Percentiles rank a stretch among this genome's conserved stretches.
These are phyloP conservation scores for Apodospora peruviana DNA, from an alignment of 495 filamentous ascomycete genomes.

Conservation along the genomic window DNA sequence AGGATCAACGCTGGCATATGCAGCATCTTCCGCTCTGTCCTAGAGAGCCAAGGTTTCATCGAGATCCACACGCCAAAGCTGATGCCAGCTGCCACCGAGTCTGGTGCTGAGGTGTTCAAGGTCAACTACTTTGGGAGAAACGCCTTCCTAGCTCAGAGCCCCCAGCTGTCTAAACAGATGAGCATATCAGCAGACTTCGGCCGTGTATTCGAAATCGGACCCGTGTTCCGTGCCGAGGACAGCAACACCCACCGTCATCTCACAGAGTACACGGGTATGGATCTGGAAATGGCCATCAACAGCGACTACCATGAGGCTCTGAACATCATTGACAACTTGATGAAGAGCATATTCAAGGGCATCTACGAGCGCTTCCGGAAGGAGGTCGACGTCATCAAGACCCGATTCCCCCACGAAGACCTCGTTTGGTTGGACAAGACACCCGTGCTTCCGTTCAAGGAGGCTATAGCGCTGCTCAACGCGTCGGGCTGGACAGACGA, in stretches of 20 bases:
- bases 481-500: conserved; percentile 76
- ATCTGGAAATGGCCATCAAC: conserved; percentile 90
- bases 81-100: conserved; percentile 84
- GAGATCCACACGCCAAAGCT: conserved; percentile 94
- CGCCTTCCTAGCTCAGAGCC: conserved; percentile 87
- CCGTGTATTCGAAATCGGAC: conserved; percentile 84
- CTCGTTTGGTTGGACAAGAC: conserved; percentile 75
- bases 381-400: conserved; percentile 62
- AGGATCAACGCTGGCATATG: conserved; percentile 72
- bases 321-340: conserved; percentile 70
- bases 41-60: conserved; percentile 72
- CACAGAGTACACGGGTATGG: conserved; percentile 92
- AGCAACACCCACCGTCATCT: conserved; percentile 95
- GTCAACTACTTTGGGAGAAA: conserved; percentile 87
- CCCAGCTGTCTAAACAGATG: conserved; percentile 94
- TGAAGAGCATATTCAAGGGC: conserved; percentile 82
- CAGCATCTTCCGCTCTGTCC: conserved; percentile 71
- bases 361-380: conserved; percentile 63
- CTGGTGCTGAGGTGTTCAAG: conserved; percentile 90
- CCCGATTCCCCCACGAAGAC: conserved; percentile 54
- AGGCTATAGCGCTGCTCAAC: conserved; percentile 74
- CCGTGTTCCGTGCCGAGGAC: conserved; percentile 97
- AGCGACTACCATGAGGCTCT: conserved; percentile 90
- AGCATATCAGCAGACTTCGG: conserved; percentile 87
- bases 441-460: conserved; percentile 70